phyloP scores from a whole-genome alignment of 306 rosid genomes.

The Ochetophila trinervis region DNA sequence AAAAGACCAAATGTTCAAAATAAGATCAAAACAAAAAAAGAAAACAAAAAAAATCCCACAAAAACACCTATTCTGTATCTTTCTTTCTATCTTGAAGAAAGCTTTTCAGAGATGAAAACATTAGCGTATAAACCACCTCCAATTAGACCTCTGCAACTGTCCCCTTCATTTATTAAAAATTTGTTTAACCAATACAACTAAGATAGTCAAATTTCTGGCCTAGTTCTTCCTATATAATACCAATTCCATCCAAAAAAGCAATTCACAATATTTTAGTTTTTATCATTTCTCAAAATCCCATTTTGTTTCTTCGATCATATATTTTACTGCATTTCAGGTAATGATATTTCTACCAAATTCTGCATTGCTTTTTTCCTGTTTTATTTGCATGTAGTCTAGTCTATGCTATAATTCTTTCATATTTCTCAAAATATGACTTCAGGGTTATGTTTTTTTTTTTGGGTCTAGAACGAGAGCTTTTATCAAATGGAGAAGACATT shows the following conservation, averaged over 20 bases:
- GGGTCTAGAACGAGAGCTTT: conserved; percentile 12
- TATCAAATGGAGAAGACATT: conserved; percentile 33
- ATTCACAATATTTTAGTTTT: not conserved
- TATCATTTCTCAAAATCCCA: not conserved
- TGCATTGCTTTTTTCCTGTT: not conserved
- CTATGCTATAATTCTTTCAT: not conserved
- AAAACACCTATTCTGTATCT: not conserved
- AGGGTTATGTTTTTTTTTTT: not conserved
- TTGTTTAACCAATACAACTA: conserved; percentile 16
- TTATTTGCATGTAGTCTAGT: not conserved
- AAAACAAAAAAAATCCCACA: not conserved
- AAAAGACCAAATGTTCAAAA: not conserved
- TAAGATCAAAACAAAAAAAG: conserved; percentile 3
- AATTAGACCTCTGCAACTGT: conserved; percentile 18
- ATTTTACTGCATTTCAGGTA: conserved; percentile 7
- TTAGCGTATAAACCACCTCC: conserved; percentile 4
- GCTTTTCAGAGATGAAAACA: conserved; percentile 2
- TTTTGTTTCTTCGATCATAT: not conserved
- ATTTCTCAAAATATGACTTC: not conserved
- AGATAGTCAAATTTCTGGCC: conserved; percentile 8
- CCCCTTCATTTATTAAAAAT: conserved; percentile 15
- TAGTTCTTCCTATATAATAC: conserved; percentile 36
- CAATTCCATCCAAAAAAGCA: conserved; percentile 3
- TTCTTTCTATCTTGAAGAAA: not conserved
- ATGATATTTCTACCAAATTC: not conserved